Evolutionary conservation across 2,329 filamentous ascomycete genomes (phyloP).

Genomic region (Paracamarosporium sp.): DNA sequence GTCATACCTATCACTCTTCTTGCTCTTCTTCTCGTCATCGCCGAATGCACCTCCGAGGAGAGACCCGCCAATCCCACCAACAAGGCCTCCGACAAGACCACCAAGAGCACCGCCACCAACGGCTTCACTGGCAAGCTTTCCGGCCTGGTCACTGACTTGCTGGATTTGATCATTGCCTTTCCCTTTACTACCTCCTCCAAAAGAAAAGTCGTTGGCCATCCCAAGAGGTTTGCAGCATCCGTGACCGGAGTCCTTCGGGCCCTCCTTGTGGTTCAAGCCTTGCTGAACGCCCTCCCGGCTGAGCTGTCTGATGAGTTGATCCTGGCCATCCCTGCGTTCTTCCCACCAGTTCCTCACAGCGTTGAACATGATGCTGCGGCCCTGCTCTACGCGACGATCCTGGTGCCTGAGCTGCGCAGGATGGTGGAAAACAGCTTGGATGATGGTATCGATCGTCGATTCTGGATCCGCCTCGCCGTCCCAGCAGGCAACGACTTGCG

Average conservation of each 20-base stretch:
- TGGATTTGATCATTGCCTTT: constrained; percentile 36
- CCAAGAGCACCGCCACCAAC: constrained; percentile 71
- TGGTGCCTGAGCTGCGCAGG: constrained; percentile 77
- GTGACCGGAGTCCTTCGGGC: constrained; percentile 82
- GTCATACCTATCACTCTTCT: constrained; percentile 60
- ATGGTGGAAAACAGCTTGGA: constrained; percentile 85
- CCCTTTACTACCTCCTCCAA: constrained; percentile 54
- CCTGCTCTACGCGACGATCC: constrained; percentile 73
- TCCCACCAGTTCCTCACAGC: constrained; percentile 85
- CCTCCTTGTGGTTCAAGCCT: constrained; percentile 85
- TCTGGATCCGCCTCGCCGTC: constrained; percentile 80
- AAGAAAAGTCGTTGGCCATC: constrained; percentile 68
- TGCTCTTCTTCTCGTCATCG: constrained; percentile 60
- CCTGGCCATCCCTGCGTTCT: constrained; percentile 68
- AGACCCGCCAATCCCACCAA: constrained; percentile 63
- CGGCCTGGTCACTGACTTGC: constrained; percentile 48
- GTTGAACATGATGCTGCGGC: constrained; percentile 78
- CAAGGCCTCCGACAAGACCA: constrained; percentile 73
- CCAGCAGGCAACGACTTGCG: constrained; percentile 87
- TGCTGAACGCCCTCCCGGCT: constrained; percentile 78
- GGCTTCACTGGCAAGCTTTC: constrained; percentile 64
- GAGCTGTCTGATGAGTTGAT: constrained; percentile 75
- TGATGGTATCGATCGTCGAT: constrained; percentile 75
- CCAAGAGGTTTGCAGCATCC: constrained; percentile 82
- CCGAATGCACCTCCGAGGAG: constrained; percentile 69